A percentile compares a stretch with the other conserved stretches of the same genome.
Evolutionary conservation across 2,329 filamentous ascomycete genomes (phyloP).

Genomic region (Mariannaea sp.): DNA sequence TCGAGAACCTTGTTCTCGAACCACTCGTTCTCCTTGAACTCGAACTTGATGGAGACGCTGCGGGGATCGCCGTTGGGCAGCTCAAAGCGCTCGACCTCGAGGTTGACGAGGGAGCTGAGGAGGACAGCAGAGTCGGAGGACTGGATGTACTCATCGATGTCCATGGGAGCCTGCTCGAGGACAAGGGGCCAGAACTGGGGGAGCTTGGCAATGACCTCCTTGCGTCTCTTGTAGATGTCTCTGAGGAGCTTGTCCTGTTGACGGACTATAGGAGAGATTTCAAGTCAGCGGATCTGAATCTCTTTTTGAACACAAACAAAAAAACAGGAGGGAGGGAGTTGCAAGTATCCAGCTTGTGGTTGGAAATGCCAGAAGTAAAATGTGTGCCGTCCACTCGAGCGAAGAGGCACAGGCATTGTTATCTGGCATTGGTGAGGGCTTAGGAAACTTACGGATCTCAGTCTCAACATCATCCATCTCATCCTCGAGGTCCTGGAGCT

Average conservation of each 20-base stretch:
- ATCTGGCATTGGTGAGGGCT: neutral
- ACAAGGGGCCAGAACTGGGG: constrained; percentile 95
- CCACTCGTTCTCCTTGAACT: constrained; percentile 80
- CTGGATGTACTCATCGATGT: constrained; percentile 88
- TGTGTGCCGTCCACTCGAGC: too few species aligned
- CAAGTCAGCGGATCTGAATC: neutral
- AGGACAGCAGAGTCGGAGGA: constrained; percentile 78
- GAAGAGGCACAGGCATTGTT: too few species aligned
- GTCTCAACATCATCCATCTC: constrained; percentile 84
- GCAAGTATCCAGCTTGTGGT: too few species aligned
- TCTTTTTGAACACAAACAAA: neutral
- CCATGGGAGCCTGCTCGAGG: constrained; percentile 81
- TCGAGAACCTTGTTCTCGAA: constrained; percentile 79
- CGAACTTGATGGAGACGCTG: constrained; percentile 76
- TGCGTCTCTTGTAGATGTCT: constrained; percentile 78
- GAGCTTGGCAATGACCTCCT: constrained; percentile 71
- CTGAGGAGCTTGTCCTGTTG: constrained; percentile 70
- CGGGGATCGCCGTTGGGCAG: constrained; percentile 78
- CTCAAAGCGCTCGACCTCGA: constrained; percentile 83
- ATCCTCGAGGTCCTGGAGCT: constrained; percentile 78
- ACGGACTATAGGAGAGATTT: constrained; percentile 60
- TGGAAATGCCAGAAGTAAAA: too few species aligned
- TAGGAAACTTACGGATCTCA: constrained; percentile 72
- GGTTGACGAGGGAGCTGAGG: constrained; percentile 65
- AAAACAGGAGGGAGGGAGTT: too few species aligned